Conservation (phyloP, 306 rosid species). For the Datisca glomerata region DNA sequence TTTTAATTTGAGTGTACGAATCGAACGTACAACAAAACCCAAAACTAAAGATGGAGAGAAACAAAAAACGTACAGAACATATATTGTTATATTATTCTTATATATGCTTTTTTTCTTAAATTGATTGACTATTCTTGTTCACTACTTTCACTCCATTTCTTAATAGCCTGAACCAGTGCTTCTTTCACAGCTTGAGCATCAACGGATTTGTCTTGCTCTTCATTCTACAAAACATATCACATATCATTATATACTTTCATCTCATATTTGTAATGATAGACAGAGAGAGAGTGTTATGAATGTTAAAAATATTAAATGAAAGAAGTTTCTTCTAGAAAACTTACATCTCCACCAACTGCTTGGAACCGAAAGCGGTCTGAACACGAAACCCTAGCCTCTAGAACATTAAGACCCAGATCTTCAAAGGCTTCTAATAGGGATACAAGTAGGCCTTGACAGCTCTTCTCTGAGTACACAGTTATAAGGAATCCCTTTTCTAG, state of each 20-base stretch:
- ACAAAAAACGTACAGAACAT: no score
- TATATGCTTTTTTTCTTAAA: no score
- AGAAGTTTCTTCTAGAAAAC: slow-evolving; percentile 1
- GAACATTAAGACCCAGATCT: slow-evolving; percentile 70
- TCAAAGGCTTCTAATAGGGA: slow-evolving; percentile 73
- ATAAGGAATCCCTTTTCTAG: slow-evolving; percentile 72
- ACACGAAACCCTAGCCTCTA: slow-evolving; percentile 99
- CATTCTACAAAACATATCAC: slow-evolving; percentile 19
- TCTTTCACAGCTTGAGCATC: slow-evolving; percentile 35
- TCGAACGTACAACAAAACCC: no score
- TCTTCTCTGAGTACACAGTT: slow-evolving; percentile 53
- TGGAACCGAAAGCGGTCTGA: slow-evolving; percentile 64
- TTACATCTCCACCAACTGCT: slow-evolving; percentile 93
- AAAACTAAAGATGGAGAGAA: no score
- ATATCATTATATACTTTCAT: neutral
- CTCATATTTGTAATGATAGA: neutral
- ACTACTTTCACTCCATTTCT: slow-evolving; percentile 32
- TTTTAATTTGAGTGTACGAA: no score
- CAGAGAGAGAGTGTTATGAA: neutral
- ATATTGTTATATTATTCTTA: no score
- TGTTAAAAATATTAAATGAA: slow-evolving; percentile 1
- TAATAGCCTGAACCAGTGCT: slow-evolving; percentile 35
- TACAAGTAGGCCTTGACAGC: slow-evolving; percentile 78
- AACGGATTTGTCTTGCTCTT: slow-evolving; percentile 29
- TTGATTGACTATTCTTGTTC: slow-evolving; percentile 24